phyloP scores from a whole-genome alignment of 768 basidiomycete species.

The Chlorophyllum brunneum region DNA sequence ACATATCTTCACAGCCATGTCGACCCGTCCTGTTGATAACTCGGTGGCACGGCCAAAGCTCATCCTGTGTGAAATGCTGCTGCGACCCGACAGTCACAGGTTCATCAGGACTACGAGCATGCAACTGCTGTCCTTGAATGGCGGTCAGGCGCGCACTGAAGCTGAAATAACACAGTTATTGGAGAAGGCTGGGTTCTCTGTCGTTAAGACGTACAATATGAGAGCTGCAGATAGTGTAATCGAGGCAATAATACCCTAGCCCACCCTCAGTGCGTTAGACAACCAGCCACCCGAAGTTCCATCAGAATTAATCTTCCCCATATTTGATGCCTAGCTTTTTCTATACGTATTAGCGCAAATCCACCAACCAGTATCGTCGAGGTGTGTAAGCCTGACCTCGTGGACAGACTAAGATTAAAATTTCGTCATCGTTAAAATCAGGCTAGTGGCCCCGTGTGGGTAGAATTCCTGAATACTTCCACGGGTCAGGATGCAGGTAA shows the following conservation, averaged over 20 bases:
- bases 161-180: not conserved
- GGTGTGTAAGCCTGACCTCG: too few species aligned
- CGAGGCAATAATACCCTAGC: not conserved
- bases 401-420: too few species aligned
- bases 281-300: too few species aligned
- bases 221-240: constrained; percentile 5
- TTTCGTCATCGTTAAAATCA: too few species aligned
- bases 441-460: too few species aligned
- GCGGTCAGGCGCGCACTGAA: constrained; percentile 3
- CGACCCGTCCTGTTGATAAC: not conserved
- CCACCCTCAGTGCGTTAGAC: too few species aligned
- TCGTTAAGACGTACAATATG: not conserved
- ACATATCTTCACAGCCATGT: constrained; percentile 5
- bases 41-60: not conserved
- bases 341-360: too few species aligned
- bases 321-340: too few species aligned
- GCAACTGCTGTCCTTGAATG: constrained; percentile 3
- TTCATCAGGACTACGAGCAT: constrained; percentile 5
- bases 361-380: too few species aligned
- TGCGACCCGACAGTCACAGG: not conserved
- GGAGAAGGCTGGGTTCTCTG: constrained; percentile 1
- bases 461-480: too few species aligned
- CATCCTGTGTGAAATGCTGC: constrained; percentile 3
- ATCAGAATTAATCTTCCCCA: too few species aligned
- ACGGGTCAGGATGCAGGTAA: too few species aligned